Percentiles rank a stretch among this genome's conserved stretches.
These are phyloP conservation scores for Moricandia moricandioides DNA, from an alignment of 345 rosid species.

Conservation along the genomic window DNA sequence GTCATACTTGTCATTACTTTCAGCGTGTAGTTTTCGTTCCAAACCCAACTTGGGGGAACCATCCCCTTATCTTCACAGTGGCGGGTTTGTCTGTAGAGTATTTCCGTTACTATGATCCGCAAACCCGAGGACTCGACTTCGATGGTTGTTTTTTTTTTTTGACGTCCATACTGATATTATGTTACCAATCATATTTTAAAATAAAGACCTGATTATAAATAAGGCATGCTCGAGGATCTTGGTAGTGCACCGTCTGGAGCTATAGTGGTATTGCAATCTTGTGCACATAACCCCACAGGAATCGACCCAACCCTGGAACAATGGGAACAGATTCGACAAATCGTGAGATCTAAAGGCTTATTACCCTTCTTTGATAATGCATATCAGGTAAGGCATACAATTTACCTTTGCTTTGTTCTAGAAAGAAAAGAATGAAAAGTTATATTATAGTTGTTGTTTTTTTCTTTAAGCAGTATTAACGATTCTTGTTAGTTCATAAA, in stretches of 20 bases:
- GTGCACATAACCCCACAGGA: slow-evolving; percentile 98
- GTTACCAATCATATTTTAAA: neutral
- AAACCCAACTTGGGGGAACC: slow-evolving; percentile 93
- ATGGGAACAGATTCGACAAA: slow-evolving; percentile 84
- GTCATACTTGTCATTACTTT: slow-evolving; percentile 30
- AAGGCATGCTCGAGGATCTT: slow-evolving; percentile 85
- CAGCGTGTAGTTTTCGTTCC: slow-evolving; percentile 70
- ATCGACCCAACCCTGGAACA: slow-evolving; percentile 90
- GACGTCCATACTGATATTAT: neutral
- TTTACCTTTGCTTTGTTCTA: neutral
- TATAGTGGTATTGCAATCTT: slow-evolving; percentile 86
- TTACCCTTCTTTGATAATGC: slow-evolving; percentile 96
- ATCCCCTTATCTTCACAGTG: slow-evolving; percentile 58
- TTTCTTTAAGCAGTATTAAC: too few relatives aligned
- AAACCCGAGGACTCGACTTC: slow-evolving; percentile 76
- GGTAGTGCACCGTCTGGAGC: slow-evolving; percentile 83
- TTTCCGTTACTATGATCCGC: slow-evolving; percentile 83
- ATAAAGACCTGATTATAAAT: neutral
- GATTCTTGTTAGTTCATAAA: neutral
- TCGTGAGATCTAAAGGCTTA: slow-evolving; percentile 66
- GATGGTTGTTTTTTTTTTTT: slow-evolving; percentile 42
- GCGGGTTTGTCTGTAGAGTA: slow-evolving; percentile 68
- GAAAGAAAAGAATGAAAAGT: neutral
- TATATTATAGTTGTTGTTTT: too few relatives aligned
- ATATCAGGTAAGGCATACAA: slow-evolving; percentile 60